phyloP scores from a whole-genome alignment of 176 grass and related monocot species.

The Stipa capillata region DNA sequence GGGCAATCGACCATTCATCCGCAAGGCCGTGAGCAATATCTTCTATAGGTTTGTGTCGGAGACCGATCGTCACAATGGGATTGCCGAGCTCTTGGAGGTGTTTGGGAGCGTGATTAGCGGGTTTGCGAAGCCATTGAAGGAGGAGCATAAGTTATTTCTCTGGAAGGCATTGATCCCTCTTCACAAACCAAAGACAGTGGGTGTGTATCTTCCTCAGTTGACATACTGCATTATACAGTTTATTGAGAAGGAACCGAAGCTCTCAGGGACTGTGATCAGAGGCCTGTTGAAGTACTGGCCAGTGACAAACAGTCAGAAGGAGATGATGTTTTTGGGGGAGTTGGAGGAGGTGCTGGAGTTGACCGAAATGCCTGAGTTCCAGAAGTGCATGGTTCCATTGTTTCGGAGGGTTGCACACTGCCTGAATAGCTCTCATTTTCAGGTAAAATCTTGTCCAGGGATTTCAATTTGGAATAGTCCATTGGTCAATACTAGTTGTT shows the following conservation, averaged over 20 bases:
- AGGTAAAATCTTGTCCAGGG: slow-evolving; percentile 40
- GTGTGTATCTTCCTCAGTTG: slow-evolving; percentile 63
- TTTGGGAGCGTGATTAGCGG: slow-evolving; percentile 84
- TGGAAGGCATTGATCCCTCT: slow-evolving; percentile 75
- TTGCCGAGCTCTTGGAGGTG: slow-evolving; percentile 71
- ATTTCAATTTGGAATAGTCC: neutral
- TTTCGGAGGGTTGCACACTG: slow-evolving; percentile 67
- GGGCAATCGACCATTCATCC: slow-evolving; percentile 64
- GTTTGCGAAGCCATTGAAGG: slow-evolving; percentile 75
- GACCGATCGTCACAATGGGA: slow-evolving; percentile 68
- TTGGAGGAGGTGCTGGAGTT: slow-evolving; percentile 84
- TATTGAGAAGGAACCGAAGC: slow-evolving; percentile 83
- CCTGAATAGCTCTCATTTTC: slow-evolving; percentile 90
- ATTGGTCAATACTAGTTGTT: neutral
- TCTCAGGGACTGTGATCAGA: slow-evolving; percentile 70
- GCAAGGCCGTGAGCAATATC: slow-evolving; percentile 84
- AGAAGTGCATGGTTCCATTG: slow-evolving; percentile 73
- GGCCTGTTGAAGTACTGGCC: slow-evolving; percentile 90
- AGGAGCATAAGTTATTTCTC: slow-evolving; percentile 86
- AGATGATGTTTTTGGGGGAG: slow-evolving; percentile 95
- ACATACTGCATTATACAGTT: slow-evolving; percentile 85
- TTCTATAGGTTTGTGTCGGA: slow-evolving; percentile 80
- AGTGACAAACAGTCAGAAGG: slow-evolving; percentile 88
- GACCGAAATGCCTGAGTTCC: slow-evolving; percentile 70
- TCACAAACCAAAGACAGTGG: slow-evolving; percentile 65